These are phyloP conservation scores for Medicago lupulina DNA, from an alignment of 306 rosid species.

Conservation along the genomic window DNA sequence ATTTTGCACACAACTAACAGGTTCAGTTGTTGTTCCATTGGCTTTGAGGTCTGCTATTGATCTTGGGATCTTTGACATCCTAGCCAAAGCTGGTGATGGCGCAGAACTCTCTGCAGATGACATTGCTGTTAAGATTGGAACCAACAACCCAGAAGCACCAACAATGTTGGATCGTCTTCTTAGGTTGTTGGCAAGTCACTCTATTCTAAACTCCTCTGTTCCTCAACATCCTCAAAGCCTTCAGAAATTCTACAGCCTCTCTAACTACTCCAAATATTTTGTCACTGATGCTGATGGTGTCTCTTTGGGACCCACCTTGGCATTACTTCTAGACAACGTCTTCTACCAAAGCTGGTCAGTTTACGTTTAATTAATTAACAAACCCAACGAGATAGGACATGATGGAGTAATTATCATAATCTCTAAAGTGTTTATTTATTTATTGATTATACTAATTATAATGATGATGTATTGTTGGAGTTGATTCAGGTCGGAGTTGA, in stretches of 20 bases:
- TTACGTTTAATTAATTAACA: background rate
- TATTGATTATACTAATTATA: too few relatives aligned
- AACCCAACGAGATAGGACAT: too few relatives aligned
- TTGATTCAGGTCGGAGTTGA: slow-evolving; percentile 33
- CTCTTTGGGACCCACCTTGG: slow-evolving; percentile 40
- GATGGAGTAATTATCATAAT: too few relatives aligned
- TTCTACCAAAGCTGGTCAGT: slow-evolving; percentile 55
- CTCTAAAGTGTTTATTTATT: too few relatives aligned
- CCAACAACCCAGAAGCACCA: slow-evolving; percentile 53
- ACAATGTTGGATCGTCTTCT: slow-evolving; percentile 65
- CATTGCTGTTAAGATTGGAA: slow-evolving; percentile 49
- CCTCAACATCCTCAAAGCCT: background rate
- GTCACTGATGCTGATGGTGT: slow-evolving; percentile 51
- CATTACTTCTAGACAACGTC: slow-evolving; percentile 47
- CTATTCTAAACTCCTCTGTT: slow-evolving; percentile 48
- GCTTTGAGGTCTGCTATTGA: slow-evolving; percentile 49
- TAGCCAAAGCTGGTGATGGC: slow-evolving; percentile 51
- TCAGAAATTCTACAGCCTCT: slow-evolving; percentile 47
- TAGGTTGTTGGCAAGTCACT: slow-evolving; percentile 51
- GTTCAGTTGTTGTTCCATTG: slow-evolving; percentile 40
- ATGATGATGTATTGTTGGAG: too few relatives aligned
- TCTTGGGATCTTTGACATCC: slow-evolving; percentile 56
- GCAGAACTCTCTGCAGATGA: slow-evolving; percentile 50
- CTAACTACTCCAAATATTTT: slow-evolving; percentile 39
- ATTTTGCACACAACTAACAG: slow-evolving; percentile 38